Evolutionary conservation across 331 rosid species (phyloP), one percentile per base, ranked within the genome.

Genomic region (Malus hybrid): DNA sequence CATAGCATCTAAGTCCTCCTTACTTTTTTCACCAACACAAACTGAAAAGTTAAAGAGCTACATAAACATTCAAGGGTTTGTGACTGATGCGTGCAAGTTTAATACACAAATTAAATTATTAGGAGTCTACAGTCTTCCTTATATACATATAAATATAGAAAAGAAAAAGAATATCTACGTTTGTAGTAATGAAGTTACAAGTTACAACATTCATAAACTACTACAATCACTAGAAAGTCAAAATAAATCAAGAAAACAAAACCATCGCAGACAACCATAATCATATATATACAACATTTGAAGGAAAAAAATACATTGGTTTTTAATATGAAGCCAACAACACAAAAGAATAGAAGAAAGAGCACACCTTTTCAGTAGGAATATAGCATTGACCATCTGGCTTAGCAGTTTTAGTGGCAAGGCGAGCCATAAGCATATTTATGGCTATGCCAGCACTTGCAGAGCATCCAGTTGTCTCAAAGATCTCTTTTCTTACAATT

Each of bases 361-460:
- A 29, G n/a, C 72, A 65, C 80, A 92, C 99, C 86, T 60, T 85
- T 79, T 88, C 92, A 26, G 77, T 81, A 82, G 93, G 85, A 87
- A 94, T 92, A 81, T 78, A 80, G 80, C 81, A 90, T 84, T 91
- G 99, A 77, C 97, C 99, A 68, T 94, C 87, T 22, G 99, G 99
- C 80, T 94, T 94, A 20, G 99, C 99, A 71, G 85, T 86, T 88
- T 85, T 88, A n/a, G 99, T 94, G 63, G 99, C 97, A 85, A 94
- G 93, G 79, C 97, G 97, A 72, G 99, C 92, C 85, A 92, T 83
- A 62, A 94, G 93, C 97, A 94, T 92, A 84, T 92, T 94, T 66
- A 85, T 88, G 36, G 91, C 89, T 82, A n/a, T n/a, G 26, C 99
- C 96, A 75, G 89, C 96, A 87, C 97, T 94, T 30, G 96, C 96